Percentiles rank a stretch among this genome's conserved stretches.
Conservation (phyloP, 164 flowering plant genomes). For the Dillenia suffruticosa region DNA sequence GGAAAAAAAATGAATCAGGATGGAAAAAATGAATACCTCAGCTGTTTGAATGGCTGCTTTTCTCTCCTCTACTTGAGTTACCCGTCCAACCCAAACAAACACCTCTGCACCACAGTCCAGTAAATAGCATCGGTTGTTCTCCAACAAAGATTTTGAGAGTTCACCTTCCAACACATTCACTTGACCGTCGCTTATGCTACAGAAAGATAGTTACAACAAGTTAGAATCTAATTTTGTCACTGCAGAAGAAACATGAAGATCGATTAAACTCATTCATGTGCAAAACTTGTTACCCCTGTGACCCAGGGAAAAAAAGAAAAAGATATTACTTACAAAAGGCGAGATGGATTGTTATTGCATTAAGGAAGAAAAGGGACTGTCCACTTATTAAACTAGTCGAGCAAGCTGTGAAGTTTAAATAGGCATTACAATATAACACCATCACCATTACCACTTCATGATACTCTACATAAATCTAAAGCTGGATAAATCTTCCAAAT, state of each 20-base stretch:
- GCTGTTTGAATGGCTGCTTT: constrained; percentile 86
- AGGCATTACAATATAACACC: too few species aligned
- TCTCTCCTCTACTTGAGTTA: constrained; percentile 92
- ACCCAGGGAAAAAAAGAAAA: too few species aligned
- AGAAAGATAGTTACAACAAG: constrained; percentile 16
- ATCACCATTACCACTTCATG: too few species aligned
- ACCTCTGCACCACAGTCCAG: constrained; percentile 94
- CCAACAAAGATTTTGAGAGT: constrained; percentile 76
- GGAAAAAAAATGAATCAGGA: background rate
- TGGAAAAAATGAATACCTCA: constrained; percentile 55
- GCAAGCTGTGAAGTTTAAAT: too few species aligned
- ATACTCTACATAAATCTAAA: too few species aligned
- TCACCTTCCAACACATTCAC: constrained; percentile 61
- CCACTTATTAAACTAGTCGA: too few species aligned
- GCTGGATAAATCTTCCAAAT: too few species aligned
- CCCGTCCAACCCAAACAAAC: constrained; percentile 98
- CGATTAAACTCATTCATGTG: background rate
- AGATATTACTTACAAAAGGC: too few species aligned
- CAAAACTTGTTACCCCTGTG: too few species aligned
- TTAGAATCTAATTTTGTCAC: constrained; percentile 8
- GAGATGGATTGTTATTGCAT: too few species aligned
- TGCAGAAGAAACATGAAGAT: background rate
- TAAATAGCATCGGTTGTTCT: constrained; percentile 83
- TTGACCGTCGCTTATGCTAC: constrained; percentile 76
- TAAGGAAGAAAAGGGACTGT: too few species aligned